Base-by-base conservation (phyloP, 805 yeast genomes). In the Grigorovia transvaalensis region DNA sequence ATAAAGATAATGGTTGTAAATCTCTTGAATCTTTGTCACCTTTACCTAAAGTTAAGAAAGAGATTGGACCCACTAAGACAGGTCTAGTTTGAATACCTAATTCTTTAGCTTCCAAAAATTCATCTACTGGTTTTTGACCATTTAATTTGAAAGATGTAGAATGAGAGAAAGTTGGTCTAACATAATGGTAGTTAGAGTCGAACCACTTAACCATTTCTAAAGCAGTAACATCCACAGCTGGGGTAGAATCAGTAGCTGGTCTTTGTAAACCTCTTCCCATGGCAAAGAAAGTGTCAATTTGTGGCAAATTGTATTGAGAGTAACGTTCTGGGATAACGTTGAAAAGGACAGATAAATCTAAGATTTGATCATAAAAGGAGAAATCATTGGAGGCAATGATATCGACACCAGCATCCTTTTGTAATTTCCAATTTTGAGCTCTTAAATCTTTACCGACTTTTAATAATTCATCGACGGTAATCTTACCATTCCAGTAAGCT, bases 221-320 rank as follows among this genome's bases (percentile, higher is more conserved):
- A 66, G 99, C 99, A 58, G 98, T 91, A 56, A 93, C 99, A 74
- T 93, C 99, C 64, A 93, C 96, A 62, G 95, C 96, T 64, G 84
- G 80, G 56, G 82, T 71, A 60, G 89, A 69, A 64, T 85, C 95
- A 61, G 95, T 85, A 61, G 95, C 96, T 74, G 85, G 84, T 78
- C 93, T 88, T 80, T 93, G 99, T 73, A 93, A 81, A 84, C 99
- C 99, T 82, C 99, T 89, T 76, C 98, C 99, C 98, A 93, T 93
- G 69, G 99, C 99, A 72, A 93, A 93, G 68, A 87, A 76, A 57
- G 88, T 87, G 75, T 93, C 99, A 63, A 93, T 79, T 71, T 88
- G 84, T 60, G 88, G 81, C 71, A 93, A 82, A 17, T 57, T 42
- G 76, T 78, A 88, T 80, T 93, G 85, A 75, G 91, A 78, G 84